Evolutionary conservation across 1,284 basidiomycete species (phyloP).

Genomic region (Puccinia coronata): DNA sequence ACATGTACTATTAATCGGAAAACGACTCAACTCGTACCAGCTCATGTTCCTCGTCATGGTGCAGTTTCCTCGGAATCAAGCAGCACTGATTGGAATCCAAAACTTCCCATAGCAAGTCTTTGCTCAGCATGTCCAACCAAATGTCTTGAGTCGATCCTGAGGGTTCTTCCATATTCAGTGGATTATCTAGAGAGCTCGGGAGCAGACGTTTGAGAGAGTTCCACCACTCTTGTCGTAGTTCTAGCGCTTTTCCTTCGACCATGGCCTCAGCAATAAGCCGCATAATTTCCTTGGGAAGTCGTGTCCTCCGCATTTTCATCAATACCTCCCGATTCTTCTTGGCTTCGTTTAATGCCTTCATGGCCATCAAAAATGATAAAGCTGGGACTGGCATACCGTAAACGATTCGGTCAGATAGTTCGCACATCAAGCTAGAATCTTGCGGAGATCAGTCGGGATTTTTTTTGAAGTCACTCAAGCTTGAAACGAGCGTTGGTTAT

Average conservation of each 20-base stretch:
- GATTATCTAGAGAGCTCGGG: not conserved
- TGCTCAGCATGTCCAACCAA: conserved; percentile 28
- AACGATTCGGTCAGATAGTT: conserved; percentile 18
- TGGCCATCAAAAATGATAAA: conserved; percentile 25
- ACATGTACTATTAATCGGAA: no score
- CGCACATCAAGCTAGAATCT: conserved; percentile 21
- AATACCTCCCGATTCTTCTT: not conserved
- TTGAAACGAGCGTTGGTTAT: not conserved
- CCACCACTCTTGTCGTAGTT: conserved; percentile 23
- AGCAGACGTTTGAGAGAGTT: conserved; percentile 12
- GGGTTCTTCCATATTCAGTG: not conserved
- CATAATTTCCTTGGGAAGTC: conserved; percentile 24
- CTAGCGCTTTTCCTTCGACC: not conserved
- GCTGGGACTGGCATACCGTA: conserved; percentile 40
- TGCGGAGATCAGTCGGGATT: not conserved
- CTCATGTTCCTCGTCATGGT: conserved; percentile 26
- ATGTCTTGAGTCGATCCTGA: not conserved
- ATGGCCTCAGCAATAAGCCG: not conserved
- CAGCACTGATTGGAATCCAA: conserved; percentile 15
- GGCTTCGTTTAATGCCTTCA: conserved; percentile 25
- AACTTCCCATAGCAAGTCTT: conserved; percentile 35
- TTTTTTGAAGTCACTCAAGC: not conserved
- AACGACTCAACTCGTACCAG: conserved; percentile 32
- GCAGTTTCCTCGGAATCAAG: conserved; percentile 3
- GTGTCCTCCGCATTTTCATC: not conserved